Percentiles rank a stretch among this genome's conserved stretches.
Evolutionary conservation across 2,329 filamentous ascomycete species (phyloP).

Genomic region (Rutstroemia sp.): DNA sequence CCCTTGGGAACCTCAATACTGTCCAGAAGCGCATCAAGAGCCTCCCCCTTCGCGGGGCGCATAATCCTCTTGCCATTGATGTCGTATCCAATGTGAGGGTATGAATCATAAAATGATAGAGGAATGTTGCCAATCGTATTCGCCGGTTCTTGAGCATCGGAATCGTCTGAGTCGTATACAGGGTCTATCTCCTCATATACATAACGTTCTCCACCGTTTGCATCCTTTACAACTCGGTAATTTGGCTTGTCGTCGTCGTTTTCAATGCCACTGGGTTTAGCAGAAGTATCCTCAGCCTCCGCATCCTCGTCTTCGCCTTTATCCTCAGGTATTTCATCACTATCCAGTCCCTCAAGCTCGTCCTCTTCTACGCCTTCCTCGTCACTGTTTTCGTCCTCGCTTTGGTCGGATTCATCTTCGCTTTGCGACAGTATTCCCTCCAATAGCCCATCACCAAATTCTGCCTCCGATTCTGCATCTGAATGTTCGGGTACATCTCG

Average conservation of each 20-base stretch:
- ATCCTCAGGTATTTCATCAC: constrained; percentile 41
- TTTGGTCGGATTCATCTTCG: constrained; percentile 52
- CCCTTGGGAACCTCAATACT: constrained; percentile 96
- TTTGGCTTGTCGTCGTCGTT: constrained; percentile 37
- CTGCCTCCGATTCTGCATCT: constrained; percentile 50
- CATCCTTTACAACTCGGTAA: constrained; percentile 62
- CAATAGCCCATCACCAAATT: constrained; percentile 47
- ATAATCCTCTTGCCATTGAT: constrained; percentile 98
- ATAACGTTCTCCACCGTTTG: constrained; percentile 85
- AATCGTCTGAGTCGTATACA: constrained; percentile 93
- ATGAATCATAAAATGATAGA: constrained; percentile 91
- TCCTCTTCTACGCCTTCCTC: constrained; percentile 34
- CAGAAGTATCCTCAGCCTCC: constrained; percentile 34
- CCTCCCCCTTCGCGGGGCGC: constrained; percentile 88
- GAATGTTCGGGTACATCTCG: constrained; percentile 42
- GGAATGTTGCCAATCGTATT: constrained; percentile 97
- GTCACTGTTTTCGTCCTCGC: constrained; percentile 39
- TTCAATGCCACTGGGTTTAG: constrained; percentile 33
- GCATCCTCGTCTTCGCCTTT: constrained; percentile 27
- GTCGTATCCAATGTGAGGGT: constrained; percentile 96
- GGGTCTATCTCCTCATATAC: constrained; percentile 91
- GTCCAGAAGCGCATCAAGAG: constrained; percentile 85
- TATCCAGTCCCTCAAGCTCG: constrained; percentile 37
- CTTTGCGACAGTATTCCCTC: constrained; percentile 50
- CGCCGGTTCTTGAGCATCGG: constrained; percentile 66